Evolutionary conservation across 1,284 basidiomycete species (phyloP).

Genomic region (Schizopora paradoxa): DNA sequence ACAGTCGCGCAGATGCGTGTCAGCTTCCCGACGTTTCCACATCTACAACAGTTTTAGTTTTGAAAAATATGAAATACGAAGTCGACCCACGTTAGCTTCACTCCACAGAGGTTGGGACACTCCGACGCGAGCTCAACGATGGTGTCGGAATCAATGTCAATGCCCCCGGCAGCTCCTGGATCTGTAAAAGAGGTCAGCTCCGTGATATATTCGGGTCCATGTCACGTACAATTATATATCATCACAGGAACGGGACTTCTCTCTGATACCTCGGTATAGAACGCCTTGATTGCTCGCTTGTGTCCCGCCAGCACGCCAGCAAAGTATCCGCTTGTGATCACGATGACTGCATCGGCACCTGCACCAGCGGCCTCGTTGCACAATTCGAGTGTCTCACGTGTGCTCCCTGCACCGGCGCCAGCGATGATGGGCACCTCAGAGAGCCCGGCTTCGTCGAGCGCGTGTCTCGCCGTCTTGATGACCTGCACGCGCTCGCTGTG

Average conservation of each 20-base stretch:
- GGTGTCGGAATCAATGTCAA: constrained; percentile 83
- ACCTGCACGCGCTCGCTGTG: constrained; percentile 66
- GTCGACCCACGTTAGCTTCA: constrained; percentile 75
- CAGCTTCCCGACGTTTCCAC: constrained; percentile 87
- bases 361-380: constrained; percentile 70
- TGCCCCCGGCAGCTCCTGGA: constrained; percentile 78
- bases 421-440: constrained; percentile 65
- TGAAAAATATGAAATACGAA: constrained; percentile 1
- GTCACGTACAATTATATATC: constrained; percentile 79
- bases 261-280: constrained; percentile 71
- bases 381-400: constrained; percentile 73
- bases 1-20: constrained; percentile 74
- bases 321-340: constrained; percentile 84
- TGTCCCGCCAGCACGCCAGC: constrained; percentile 63
- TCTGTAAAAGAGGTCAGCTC: constrained; percentile 35
- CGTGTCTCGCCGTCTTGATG: constrained; percentile 66
- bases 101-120: constrained; percentile 71
- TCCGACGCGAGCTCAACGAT: constrained; percentile 73
- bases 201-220: constrained; percentile 21
- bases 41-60: constrained; percentile 40
- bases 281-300: constrained; percentile 68
- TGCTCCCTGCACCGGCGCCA: constrained; percentile 79
- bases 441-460: constrained; percentile 64
- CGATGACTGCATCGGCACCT: constrained; percentile 81
- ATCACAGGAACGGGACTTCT: constrained; percentile 83